Conservation (phyloP, 163 green algal genomes). For the Scenedesmus sp. region DNA sequence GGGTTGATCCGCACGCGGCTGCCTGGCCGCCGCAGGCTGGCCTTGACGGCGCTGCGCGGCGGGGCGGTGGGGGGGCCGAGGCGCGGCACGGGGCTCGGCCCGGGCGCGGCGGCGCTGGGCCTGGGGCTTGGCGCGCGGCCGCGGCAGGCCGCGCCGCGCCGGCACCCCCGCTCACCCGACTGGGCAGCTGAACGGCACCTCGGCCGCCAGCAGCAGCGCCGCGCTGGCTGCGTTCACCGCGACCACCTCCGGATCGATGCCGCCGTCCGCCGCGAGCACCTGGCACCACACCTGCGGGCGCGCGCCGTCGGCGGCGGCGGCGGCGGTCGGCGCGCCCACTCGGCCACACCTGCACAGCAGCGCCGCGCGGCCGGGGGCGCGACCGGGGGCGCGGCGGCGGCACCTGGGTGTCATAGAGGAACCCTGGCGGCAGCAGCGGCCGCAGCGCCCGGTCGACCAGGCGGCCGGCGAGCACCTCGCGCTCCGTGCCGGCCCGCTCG, state of each 20-base stretch:
- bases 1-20: constrained; percentile 45
- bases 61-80: too few species aligned
- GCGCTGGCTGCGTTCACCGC: constrained; percentile 85
- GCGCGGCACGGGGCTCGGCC: too few species aligned
- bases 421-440: constrained; percentile 50
- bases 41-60: constrained; percentile 43
- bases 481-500: constrained; percentile 65
- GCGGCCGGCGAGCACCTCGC: constrained; percentile 66
- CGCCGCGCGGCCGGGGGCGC: too few species aligned
- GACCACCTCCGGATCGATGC: constrained; percentile 67
- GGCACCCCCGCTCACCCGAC: constrained; percentile 64
- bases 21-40: constrained; percentile 25
- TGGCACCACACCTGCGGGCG: constrained; percentile 62
- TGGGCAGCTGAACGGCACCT: constrained; percentile 23
- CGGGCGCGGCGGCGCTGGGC: too few species aligned
- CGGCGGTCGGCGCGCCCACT: too few species aligned
- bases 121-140: too few species aligned
- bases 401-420: constrained; percentile 47
- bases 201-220: constrained; percentile 59
- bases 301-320: background rate
- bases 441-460: constrained; percentile 61
- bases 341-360: background rate
- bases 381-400: too few species aligned
- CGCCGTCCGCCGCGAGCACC: constrained; percentile 71
- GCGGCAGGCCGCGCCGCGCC: too few species aligned